Evolutionary conservation across 768 basidiomycete genomes (phyloP), one percentile per base, ranked within the genome.

Genomic region (Omphalotus guepiniiformis): DNA sequence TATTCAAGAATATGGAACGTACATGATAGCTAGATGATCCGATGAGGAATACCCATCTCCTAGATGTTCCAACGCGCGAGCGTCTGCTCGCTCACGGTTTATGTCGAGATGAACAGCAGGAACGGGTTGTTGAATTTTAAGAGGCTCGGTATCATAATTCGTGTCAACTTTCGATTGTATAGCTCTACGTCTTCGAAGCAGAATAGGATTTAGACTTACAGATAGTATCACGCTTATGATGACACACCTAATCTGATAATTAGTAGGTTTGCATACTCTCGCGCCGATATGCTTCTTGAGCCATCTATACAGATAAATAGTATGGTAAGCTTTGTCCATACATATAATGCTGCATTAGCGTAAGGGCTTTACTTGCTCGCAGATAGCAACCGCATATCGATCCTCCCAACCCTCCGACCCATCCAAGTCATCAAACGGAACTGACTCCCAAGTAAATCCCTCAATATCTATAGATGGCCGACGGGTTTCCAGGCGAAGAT

Each of bases 51-150:
- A 49, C 11, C 36, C 48, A 18, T 36, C 36, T 21, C 48, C 48
- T 42, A 49, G 39, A n/a, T 23, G 30, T 1, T 18, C 29, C 41
- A 42, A 27, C 19, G 32, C 39, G 13, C 40, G 41, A 4, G 48
- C 48, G 32, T 25, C 19, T 9, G 28, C 27, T 2, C 48, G 48
- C 25, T 49, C 48, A n/a, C 48, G 29, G 22, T 41, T 49, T 4
- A 49, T 49, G 13, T 49, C 48, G 27, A 49, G 40, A 32, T 49
- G 48, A 7, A 49, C 48, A 13, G 48, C 48, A 16, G 48, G 40
- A 1, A 49, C 48, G 15, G 48, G 48, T 26, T 49, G 48, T 13
- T 43, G 28, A n/a, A 27, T 40, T 21, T 42, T 21, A 1, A 32
- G 3, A 1, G 26, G 15, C 42, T 44, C 29, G 6, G 15, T 30